Conservation (phyloP, 2,329 filamentous ascomycete genomes). For the Cadophora sp. region DNA sequence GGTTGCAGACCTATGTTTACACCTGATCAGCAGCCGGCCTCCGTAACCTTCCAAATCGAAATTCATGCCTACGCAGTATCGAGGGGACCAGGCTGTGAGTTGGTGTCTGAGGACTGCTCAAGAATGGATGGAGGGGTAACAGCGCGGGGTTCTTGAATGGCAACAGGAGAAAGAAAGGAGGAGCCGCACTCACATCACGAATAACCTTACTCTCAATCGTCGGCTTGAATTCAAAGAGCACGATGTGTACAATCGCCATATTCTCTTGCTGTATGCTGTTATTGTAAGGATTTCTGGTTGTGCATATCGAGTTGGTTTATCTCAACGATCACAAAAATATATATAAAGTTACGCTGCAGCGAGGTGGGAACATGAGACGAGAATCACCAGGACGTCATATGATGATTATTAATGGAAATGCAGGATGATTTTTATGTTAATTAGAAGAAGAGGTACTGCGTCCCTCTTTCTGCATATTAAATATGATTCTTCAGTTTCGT, state of each 20-base stretch:
- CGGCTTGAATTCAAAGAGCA: slow-evolving; percentile 70
- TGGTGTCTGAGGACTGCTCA: no score
- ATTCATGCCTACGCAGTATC: no score
- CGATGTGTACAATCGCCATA: slow-evolving; percentile 73
- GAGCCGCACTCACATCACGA: slow-evolving; percentile 62
- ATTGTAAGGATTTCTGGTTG: not conserved
- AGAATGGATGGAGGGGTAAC: no score
- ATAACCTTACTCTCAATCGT: slow-evolving; percentile 55
- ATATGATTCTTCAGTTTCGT: not conserved
- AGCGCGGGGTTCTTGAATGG: no score
- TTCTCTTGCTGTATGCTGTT: slow-evolving; percentile 16
- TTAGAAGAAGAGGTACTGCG: not conserved
- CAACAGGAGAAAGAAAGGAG: not conserved
- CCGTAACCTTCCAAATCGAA: not conserved
- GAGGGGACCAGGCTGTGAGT: no score
- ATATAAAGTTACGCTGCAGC: not conserved
- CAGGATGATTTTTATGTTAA: not conserved
- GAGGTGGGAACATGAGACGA: not conserved
- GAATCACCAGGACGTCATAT: slow-evolving; percentile 10
- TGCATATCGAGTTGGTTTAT: not conserved
- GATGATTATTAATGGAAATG: slow-evolving; percentile 8
- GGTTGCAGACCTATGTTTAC: slow-evolving; percentile 55
- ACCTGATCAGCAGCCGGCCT: not conserved
- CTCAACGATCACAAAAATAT: not conserved
- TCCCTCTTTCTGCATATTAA: not conserved